Percentiles rank a stretch among this genome's conserved stretches.
Conservation (phyloP, 2,329 filamentous ascomycete genomes). For the Cladophialophora immunda region DNA sequence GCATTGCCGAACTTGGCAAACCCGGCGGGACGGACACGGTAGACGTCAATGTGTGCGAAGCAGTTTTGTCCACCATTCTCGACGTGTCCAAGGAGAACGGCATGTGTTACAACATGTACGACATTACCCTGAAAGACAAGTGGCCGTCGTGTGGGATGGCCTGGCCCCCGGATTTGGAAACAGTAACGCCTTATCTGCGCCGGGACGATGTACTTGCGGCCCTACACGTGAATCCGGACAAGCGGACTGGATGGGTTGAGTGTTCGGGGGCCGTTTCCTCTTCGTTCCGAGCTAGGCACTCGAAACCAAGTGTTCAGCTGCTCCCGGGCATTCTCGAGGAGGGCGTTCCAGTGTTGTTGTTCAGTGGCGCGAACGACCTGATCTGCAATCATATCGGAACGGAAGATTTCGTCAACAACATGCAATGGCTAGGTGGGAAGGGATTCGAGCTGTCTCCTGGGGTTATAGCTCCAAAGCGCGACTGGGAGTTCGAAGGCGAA, state of each 20-base stretch:
- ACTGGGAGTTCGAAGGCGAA: slow-evolving; percentile 94
- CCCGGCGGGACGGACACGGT: slow-evolving; percentile 69
- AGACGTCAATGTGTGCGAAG: slow-evolving; percentile 76
- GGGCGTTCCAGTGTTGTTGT: slow-evolving; percentile 78
- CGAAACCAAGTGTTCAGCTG: slow-evolving; percentile 75
- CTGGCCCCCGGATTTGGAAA: slow-evolving; percentile 87
- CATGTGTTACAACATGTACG: slow-evolving; percentile 94
- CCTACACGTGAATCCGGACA: slow-evolving; percentile 82
- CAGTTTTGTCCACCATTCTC: slow-evolving; percentile 77
- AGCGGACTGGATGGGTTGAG: slow-evolving; percentile 89
- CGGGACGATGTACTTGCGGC: slow-evolving; percentile 79
- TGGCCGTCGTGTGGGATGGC: slow-evolving; percentile 93
- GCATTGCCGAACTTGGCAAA: slow-evolving; percentile 68
- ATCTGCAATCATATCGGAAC: slow-evolving; percentile 98
- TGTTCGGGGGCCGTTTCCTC: slow-evolving; percentile 81
- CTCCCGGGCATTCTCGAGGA: slow-evolving; percentile 81
- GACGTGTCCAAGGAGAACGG: slow-evolving; percentile 67
- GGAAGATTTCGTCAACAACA: slow-evolving; percentile 85
- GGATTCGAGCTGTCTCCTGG: slow-evolving; percentile 90
- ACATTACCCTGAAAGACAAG: slow-evolving; percentile 82
- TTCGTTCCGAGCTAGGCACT: slow-evolving; percentile 75
- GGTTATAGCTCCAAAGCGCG: slow-evolving; percentile 87
- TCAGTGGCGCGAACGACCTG: slow-evolving; percentile 91
- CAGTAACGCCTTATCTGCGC: slow-evolving; percentile 84
- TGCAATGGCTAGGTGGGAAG: slow-evolving; percentile 90